Evolutionary conservation across 108 stramenopile genomes (phyloP).

Genomic region (Licmophora abbreviata): DNA sequence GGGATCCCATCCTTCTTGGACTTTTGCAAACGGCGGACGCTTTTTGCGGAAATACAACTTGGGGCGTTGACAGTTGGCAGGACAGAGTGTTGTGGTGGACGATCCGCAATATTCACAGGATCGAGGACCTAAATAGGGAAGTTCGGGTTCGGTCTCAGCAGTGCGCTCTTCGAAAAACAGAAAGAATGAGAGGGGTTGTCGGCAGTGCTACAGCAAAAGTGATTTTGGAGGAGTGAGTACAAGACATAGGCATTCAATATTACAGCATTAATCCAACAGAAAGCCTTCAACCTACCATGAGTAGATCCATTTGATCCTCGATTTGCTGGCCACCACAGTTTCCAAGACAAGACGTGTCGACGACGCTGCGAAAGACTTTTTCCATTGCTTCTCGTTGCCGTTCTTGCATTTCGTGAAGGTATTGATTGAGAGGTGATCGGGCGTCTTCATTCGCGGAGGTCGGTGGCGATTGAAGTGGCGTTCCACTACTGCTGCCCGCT

Average conservation of each 20-base stretch:
- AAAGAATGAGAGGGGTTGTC: constrained; percentile 15
- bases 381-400: neutral
- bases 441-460: too few relatives aligned
- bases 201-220: constrained; percentile 7
- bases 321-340: constrained; percentile 9
- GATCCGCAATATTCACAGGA: constrained; percentile 24
- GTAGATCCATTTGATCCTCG: constrained; percentile 12
- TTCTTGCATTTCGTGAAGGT: neutral
- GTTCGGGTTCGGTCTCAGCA: neutral
- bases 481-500: too few relatives aligned
- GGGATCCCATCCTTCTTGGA: neutral
- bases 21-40: constrained; percentile 14
- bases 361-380: constrained; percentile 9
- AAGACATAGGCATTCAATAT: neutral
- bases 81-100: constrained; percentile 2
- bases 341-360: constrained; percentile 8
- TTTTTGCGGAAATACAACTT: constrained; percentile 20
- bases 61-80: constrained; percentile 16
- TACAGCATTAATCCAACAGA: neutral
- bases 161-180: neutral
- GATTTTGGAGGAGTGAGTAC: neutral
- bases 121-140: constrained; percentile 8
- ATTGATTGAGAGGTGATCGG: neutral
- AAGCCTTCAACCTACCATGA: constrained; percentile 8
- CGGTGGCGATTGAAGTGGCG: too few relatives aligned